Evolutionary conservation across 768 basidiomycete genomes (phyloP).

Genomic region (Leccinum aurantiacum): DNA sequence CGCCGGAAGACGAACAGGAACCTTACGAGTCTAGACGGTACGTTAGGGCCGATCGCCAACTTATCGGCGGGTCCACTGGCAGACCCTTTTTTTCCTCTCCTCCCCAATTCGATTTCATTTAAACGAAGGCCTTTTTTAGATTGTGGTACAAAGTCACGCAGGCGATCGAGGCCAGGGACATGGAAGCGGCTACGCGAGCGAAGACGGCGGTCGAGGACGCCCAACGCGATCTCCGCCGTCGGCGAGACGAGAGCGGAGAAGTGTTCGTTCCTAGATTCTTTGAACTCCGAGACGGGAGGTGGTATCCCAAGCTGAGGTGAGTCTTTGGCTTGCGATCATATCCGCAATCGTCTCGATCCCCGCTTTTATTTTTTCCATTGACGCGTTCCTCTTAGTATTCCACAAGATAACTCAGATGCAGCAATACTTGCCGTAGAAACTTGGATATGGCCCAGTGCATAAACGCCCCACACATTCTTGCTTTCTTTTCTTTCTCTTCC

Average conservation of each 20-base stretch:
- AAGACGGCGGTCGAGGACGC: conserved; percentile 90
- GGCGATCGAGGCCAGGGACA: conserved; percentile 85
- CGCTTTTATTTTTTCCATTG: neutral
- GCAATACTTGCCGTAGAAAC: conserved; percentile 66
- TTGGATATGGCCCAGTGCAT: conserved; percentile 67
- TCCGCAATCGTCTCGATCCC: neutral
- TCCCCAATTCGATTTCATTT: neutral
- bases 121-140: neutral
- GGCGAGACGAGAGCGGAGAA: conserved; percentile 71
- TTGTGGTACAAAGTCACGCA: conserved; percentile 83
- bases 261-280: conserved; percentile 81
- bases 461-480: neutral
- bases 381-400: conserved; percentile 50
- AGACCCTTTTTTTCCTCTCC: neutral
- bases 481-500: neutral
- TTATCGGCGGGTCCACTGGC: too few relatives aligned
- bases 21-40: conserved; percentile 85
- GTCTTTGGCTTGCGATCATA: conserved; percentile 26
- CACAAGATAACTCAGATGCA: conserved; percentile 58
- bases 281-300: conserved; percentile 70
- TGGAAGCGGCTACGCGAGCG: conserved; percentile 90
- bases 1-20: conserved; percentile 85
- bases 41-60: conserved; percentile 24
- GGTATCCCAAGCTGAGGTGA: conserved; percentile 77
- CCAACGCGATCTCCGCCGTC: conserved; percentile 77